These are phyloP conservation scores for Tulasnella calospora DNA, from an alignment of 768 basidiomycete species.

Conservation along the genomic window DNA sequence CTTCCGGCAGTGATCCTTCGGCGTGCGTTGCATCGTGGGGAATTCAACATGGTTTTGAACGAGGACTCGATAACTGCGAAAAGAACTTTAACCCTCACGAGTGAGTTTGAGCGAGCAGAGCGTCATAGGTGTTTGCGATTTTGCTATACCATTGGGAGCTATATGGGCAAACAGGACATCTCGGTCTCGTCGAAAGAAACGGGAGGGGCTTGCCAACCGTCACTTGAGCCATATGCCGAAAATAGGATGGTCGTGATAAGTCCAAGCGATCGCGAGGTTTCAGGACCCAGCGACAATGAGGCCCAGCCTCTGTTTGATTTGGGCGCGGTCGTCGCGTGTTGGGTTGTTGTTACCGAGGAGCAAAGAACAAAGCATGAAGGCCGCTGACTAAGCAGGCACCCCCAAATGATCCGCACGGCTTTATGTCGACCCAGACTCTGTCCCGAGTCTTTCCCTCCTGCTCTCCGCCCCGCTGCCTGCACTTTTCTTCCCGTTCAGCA, in stretches of 20 bases:
- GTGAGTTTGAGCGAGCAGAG: neutral
- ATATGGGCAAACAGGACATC: neutral
- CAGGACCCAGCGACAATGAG: neutral
- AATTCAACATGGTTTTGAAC: neutral
- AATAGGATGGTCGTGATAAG: neutral
- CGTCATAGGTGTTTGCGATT: neutral
- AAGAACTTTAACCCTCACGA: neutral
- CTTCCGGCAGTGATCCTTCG: neutral
- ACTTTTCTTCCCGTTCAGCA: neutral
- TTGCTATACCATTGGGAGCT: neutral
- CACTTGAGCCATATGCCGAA: neutral
- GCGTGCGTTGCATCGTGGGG: neutral
- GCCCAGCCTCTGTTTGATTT: neutral
- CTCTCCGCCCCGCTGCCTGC: conserved; percentile 6
- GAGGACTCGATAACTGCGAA: neutral
- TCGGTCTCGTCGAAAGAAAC: neutral
- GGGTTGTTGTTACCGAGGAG: neutral
- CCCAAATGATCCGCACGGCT: neutral
- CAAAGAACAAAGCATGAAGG: neutral
- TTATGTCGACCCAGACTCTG: neutral
- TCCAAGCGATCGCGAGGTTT: neutral
- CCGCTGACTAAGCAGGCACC: neutral
- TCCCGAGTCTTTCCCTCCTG: neutral
- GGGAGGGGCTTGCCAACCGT: neutral
- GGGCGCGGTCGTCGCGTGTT: neutral